Percentiles rank a stretch among this genome's conserved stretches.
Evolutionary conservation across 305 asterid species (phyloP).

Genomic region (Solanum hybrid): DNA sequence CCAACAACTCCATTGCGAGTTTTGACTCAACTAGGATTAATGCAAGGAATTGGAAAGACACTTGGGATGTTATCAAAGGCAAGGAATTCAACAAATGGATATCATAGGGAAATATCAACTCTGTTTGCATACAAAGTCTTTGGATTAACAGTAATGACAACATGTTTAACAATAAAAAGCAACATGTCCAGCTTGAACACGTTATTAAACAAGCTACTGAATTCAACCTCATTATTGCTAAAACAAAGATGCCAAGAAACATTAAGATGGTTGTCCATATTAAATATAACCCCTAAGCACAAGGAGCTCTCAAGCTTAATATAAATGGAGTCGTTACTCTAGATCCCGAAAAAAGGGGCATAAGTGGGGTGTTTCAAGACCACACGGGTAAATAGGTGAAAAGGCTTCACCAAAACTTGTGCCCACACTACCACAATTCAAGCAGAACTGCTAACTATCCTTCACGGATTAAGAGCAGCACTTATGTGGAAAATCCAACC

Average conservation of each 20-base stretch:
- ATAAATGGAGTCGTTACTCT: neutral
- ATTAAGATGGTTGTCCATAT: neutral
- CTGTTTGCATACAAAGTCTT: neutral
- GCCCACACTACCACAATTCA: neutral
- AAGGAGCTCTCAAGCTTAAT: neutral
- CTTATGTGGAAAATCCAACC: neutral
- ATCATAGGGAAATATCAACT: neutral
- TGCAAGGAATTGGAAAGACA: neutral
- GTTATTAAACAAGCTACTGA: neutral
- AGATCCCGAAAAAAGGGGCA: neutral
- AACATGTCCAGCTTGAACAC: neutral
- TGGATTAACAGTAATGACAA: neutral
- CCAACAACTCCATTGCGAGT: neutral
- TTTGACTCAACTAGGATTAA: neutral
- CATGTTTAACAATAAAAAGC: neutral
- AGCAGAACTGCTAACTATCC: neutral
- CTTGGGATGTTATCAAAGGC: neutral
- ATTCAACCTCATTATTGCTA: neutral
- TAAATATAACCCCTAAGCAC: neutral
- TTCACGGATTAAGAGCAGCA: neutral
- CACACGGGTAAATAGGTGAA: neutral
- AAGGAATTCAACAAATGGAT: neutral
- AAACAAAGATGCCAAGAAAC: neutral
- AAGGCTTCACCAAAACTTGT: neutral
- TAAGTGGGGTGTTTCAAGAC: neutral